These are phyloP conservation scores for Cucumis melo DNA, from an alignment of 306 rosid species.

Conservation along the genomic window DNA sequence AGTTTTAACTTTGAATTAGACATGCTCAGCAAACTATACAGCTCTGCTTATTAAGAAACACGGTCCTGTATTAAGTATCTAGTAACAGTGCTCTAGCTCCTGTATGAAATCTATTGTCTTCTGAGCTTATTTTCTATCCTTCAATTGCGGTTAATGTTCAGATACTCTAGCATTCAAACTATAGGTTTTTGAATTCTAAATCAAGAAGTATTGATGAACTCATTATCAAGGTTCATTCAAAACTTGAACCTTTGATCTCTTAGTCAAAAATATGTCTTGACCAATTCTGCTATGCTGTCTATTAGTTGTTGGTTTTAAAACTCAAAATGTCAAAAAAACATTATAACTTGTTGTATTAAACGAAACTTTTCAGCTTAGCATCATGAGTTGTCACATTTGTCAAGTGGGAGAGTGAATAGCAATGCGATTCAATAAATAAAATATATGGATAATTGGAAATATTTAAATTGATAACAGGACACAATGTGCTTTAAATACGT, in stretches of 20 bases:
- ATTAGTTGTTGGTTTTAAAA: neutral
- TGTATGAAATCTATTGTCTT: neutral
- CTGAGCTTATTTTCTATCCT: neutral
- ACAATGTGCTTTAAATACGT: neutral
- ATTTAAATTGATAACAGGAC: neutral
- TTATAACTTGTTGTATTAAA: neutral
- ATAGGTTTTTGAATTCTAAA: neutral
- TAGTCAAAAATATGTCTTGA: neutral
- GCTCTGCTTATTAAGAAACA: neutral
- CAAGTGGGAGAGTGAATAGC: neutral
- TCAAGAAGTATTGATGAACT: neutral
- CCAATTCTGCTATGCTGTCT: neutral
- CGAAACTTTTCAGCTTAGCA: neutral
- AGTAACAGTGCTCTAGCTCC: neutral
- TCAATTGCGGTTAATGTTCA: neutral
- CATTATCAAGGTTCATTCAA: neutral
- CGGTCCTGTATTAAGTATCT: neutral
- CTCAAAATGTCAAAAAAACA: neutral
- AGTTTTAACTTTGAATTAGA: neutral
- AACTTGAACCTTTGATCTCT: neutral
- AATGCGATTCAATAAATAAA: neutral
- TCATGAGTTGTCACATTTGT: neutral
- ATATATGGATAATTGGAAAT: neutral
- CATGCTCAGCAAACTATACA: neutral
- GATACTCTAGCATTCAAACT: neutral